Percentiles rank a stretch among this genome's conserved stretches.
Conservation (phyloP, 768 basidiomycete genomes). For the Podaxis sp. region DNA sequence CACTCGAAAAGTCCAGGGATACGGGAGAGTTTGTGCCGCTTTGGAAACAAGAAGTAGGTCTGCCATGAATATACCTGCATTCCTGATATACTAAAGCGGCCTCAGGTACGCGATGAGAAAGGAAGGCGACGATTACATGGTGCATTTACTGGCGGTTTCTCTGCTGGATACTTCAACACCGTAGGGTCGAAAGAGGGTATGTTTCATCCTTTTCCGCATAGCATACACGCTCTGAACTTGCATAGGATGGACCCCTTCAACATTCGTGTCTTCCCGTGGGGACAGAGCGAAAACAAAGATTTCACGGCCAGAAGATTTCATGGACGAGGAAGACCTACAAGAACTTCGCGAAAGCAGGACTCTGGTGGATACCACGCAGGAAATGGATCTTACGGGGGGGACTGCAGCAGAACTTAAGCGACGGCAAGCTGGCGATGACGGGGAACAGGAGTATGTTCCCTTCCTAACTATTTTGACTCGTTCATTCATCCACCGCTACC, state of each 20-base stretch:
- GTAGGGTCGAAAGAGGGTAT: constrained; percentile 95
- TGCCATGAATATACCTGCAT: constrained; percentile 8
- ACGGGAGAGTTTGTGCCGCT: constrained; percentile 92
- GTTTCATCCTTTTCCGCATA: constrained; percentile 12
- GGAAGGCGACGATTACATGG: constrained; percentile 92
- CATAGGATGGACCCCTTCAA: constrained; percentile 92
- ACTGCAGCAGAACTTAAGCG: constrained; percentile 41
- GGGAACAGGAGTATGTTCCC: constrained; percentile 52
- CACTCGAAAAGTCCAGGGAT: constrained; percentile 92
- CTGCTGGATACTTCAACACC: constrained; percentile 94
- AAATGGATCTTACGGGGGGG: constrained; percentile 64
- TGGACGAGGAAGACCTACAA: constrained; percentile 97
- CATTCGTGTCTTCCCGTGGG: constrained; percentile 84
- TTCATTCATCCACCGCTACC: background rate
- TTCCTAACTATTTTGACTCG: background rate
- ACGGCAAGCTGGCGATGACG: constrained; percentile 31
- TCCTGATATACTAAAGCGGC: constrained; percentile 13
- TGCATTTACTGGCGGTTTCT: constrained; percentile 97
- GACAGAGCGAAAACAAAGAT: constrained; percentile 65
- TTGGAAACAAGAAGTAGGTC: constrained; percentile 92
- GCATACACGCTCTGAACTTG: background rate
- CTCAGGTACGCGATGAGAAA: constrained; percentile 87
- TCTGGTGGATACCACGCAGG: constrained; percentile 75
- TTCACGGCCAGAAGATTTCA: constrained; percentile 85
- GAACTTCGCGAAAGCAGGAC: constrained; percentile 71